Base-by-base conservation (phyloP, 306 rosid species). In the Pachyrhizus erosus region DNA sequence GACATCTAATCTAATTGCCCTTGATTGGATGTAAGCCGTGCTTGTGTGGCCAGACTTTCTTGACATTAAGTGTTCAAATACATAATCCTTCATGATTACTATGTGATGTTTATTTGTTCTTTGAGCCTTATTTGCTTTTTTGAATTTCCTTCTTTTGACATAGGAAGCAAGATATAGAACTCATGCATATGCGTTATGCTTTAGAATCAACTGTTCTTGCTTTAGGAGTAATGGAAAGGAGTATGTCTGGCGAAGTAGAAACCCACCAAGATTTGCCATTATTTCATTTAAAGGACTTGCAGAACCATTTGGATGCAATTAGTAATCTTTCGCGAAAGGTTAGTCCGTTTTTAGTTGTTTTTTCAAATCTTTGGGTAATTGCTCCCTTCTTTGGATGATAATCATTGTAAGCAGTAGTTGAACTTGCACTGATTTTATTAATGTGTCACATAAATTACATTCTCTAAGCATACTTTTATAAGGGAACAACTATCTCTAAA, bases 171-270 rank as follows among this genome's bases (percentile, higher is more conserved):
- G 99, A 96, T 87, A 84, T 93, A 86, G 99, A 96, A 87, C 98
- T 96, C 77, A 89, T 96, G 94, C 94, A 92, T 87, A 93, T 96
- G 99, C 96, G 94, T 43, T 96, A 96, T 91, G 98, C 97, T 84
- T 87, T 96, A 65, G 98, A 96, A 82, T 93, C 94, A 64, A 75
- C 88, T 57, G 89, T 96, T 87, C 96, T 96, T 80, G 97, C 99
- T 79, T 90, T 96, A 79, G 95, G 90, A 84, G 88, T 88, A 67
- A 93, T 96, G 98, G 97, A 89, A 83, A 91, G 80, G 84, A 82
- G 85, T 70, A 62, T 81, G 78, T 80, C 84, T 15, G 82, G 82
- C 75, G 94, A 88, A 87, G 86, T 61, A 80, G 91, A 86, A 81
- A 71, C 80, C 75, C 89, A 70, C 75, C 87, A 78, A 82, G 89